Evolutionary conservation across 306 rosid species (phyloP).

Genomic region (Cucumis melo): DNA sequence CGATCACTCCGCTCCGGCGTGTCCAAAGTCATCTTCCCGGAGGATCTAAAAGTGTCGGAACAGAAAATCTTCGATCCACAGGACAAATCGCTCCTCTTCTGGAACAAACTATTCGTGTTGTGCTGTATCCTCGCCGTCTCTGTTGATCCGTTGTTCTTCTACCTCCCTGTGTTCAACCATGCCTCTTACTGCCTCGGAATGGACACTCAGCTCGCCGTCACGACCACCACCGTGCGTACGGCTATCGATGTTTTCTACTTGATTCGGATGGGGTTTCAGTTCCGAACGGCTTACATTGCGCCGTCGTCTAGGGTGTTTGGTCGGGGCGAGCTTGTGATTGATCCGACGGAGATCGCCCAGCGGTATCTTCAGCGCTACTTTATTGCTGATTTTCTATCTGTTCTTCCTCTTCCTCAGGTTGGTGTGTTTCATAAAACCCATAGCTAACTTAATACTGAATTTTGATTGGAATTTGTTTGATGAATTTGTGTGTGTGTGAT

Average conservation of each 20-base stretch:
- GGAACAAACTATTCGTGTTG: constrained; percentile 76
- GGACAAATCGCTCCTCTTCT: constrained; percentile 54
- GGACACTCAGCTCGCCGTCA: constrained; percentile 37
- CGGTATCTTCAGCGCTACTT: constrained; percentile 63
- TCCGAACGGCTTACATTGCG: constrained; percentile 75
- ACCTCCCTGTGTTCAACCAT: constrained; percentile 63
- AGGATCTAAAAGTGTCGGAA: constrained; percentile 69
- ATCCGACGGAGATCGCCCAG: constrained; percentile 57
- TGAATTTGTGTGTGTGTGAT: not conserved
- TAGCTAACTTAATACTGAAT: no score
- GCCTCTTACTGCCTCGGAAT: constrained; percentile 58
- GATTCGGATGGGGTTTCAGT: constrained; percentile 55
- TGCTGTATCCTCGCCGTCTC: constrained; percentile 64
- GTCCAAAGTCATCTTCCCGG: constrained; percentile 62
- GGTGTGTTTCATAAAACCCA: not conserved
- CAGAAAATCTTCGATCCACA: constrained; percentile 80
- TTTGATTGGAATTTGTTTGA: no score
- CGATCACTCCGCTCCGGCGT: constrained; percentile 58
- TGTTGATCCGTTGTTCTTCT: constrained; percentile 78
- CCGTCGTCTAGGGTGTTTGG: constrained; percentile 93
- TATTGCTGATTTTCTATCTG: constrained; percentile 50
- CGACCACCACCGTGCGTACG: constrained; percentile 33
- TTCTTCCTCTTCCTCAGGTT: constrained; percentile 90
- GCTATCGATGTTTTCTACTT: constrained; percentile 47
- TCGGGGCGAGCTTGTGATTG: constrained; percentile 91